phyloP scores from a whole-genome alignment of 805 yeast species.

The Ogataea saltuana region DNA sequence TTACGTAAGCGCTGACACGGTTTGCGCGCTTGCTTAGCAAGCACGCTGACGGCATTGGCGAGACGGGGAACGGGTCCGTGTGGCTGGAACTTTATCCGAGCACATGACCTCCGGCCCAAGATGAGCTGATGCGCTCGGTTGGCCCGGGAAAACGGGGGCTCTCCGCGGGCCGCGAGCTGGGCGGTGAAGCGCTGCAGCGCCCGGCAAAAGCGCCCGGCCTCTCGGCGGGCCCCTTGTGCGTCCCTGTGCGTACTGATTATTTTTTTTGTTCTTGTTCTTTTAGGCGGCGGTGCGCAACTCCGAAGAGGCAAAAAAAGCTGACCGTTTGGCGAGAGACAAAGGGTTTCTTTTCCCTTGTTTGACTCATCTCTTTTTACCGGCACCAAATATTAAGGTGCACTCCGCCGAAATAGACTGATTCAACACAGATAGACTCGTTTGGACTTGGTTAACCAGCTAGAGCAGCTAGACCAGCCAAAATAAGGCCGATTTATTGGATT shows the following conservation, averaged over 20 bases:
- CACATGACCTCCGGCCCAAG: no score
- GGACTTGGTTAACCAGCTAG: no score
- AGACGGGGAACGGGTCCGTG: background rate
- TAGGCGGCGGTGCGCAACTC: slow-evolving; percentile 6
- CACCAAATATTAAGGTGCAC: no score
- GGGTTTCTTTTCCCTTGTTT: background rate
- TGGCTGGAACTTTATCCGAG: no score
- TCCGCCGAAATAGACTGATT: no score
- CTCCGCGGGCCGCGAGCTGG: background rate
- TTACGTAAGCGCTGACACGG: background rate
- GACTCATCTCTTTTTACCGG: background rate
- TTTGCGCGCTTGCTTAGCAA: background rate
- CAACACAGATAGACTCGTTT: no score
- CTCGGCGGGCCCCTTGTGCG: background rate
- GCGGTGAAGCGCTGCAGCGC: no score
- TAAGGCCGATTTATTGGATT: no score
- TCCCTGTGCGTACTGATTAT: background rate
- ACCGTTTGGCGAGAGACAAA: background rate
- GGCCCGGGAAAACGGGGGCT: background rate
- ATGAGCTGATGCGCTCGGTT: no score
- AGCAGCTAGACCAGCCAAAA: no score
- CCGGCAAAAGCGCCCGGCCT: background rate
- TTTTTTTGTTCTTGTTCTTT: background rate
- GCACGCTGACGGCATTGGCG: no score
- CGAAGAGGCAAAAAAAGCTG: background rate